Evolutionary conservation across 2,329 filamentous ascomycete genomes (phyloP).

Genomic region (Fusarium fracticaudum): DNA sequence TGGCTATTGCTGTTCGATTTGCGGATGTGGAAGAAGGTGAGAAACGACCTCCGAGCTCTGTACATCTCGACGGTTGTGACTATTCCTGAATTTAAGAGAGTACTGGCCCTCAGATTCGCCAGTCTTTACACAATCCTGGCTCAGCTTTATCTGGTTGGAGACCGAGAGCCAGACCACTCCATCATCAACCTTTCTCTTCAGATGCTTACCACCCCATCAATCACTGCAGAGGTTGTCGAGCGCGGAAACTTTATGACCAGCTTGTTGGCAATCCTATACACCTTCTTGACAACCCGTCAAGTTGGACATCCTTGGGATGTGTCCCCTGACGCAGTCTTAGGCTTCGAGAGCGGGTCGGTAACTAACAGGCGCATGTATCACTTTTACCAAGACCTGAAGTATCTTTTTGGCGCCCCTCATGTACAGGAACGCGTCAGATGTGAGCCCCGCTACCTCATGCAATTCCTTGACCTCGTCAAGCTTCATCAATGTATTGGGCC

Average conservation of each 20-base stretch:
- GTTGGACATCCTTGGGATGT: slow-evolving; percentile 94
- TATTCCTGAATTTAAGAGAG: slow-evolving; percentile 94
- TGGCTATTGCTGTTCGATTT: slow-evolving; percentile 96
- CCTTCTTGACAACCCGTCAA: slow-evolving; percentile 94
- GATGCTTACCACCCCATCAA: slow-evolving; percentile 95
- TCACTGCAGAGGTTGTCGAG: slow-evolving; percentile 94
- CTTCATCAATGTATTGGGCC: slow-evolving; percentile 97
- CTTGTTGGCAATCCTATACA: slow-evolving; percentile 95
- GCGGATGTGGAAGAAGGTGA: slow-evolving; percentile 94
- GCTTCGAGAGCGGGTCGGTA: slow-evolving; percentile 93
- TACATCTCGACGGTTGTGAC: slow-evolving; percentile 97
- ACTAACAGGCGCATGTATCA: slow-evolving; percentile 97
- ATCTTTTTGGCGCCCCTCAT: slow-evolving; percentile 86
- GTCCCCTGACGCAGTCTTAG: slow-evolving; percentile 83
- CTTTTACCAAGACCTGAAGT: slow-evolving; percentile 95
- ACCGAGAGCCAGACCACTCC: slow-evolving; percentile 95
- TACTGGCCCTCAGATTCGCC: slow-evolving; percentile 92
- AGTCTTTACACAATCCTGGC: slow-evolving; percentile 93
- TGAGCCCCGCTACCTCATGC: slow-evolving; percentile 87
- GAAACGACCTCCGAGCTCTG: slow-evolving; percentile 88
- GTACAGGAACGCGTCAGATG: slow-evolving; percentile 85
- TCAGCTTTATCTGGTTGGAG: slow-evolving; percentile 94
- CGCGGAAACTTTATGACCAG: slow-evolving; percentile 96
- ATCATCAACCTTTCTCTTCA: slow-evolving; percentile 98
- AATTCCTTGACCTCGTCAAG: slow-evolving; percentile 95